phyloP scores from a whole-genome alignment of 129 eudicot genomes.

The Solidago caesia region DNA sequence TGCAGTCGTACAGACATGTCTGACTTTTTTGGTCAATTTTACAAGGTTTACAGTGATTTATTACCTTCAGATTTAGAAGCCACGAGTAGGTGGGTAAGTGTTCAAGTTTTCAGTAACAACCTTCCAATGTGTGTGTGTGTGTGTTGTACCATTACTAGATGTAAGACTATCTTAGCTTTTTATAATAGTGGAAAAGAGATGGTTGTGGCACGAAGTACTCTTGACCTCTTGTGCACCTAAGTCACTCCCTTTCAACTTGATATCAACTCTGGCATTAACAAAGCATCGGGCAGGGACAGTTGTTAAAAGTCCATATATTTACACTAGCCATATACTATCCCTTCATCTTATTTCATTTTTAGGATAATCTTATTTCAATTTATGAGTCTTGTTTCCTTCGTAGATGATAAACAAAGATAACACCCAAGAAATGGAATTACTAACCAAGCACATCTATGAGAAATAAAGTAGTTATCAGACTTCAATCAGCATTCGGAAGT shows the following conservation, averaged over 20 bases:
- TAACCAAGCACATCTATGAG: neutral
- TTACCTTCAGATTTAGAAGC: neutral
- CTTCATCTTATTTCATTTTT: too few species aligned
- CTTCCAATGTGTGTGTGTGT: neutral
- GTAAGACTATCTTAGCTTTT: neutral
- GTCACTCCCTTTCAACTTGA: too few species aligned
- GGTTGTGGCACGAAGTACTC: neutral
- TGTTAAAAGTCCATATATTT: neutral
- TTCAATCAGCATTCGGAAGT: neutral
- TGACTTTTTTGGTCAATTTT: slow-evolving; percentile 2
- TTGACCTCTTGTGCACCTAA: too few species aligned
- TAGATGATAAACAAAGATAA: slow-evolving; percentile 1
- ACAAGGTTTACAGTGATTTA: neutral
- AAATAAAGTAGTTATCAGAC: neutral
- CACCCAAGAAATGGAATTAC: neutral
- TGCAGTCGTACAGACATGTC: neutral
- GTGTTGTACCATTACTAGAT: neutral
- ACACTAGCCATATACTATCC: slow-evolving; percentile 2
- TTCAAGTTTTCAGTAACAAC: neutral
- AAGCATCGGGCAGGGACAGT: neutral
- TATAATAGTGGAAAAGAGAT: neutral
- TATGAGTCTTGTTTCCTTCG: neutral
- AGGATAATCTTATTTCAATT: neutral
- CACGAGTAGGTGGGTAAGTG: neutral
- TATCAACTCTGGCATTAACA: too few species aligned